Base-by-base conservation (phyloP, 345 rosid genomes). In the Ricinus communis region DNA sequence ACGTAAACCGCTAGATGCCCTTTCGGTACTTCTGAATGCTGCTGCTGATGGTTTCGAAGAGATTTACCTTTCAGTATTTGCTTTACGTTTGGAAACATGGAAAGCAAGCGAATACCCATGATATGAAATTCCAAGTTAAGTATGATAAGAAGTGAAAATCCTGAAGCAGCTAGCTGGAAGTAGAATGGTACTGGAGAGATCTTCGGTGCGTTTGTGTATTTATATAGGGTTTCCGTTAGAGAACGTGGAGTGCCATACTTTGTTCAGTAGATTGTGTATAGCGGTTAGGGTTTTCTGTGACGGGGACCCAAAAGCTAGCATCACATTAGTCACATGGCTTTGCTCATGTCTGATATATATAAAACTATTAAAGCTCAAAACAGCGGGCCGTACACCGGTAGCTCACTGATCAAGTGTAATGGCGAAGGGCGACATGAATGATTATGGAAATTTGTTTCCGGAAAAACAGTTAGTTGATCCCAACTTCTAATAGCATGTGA, bases 1-100 rank as follows among this genome's bases (percentile, higher is more conserved):
- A 87, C 83, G 69, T 87, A 81, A n/a, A 85, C 80, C 0, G 80
- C 83, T 40, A 81, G 62, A 58, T 80, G 81, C 18, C 86, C 84
- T 51, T 76, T 83, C 0, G 85, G 85, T 8, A 84, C 87, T 62
- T 66, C 72, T 19, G 63, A 2, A 33, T 33, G n/a, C n/a, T n/a
- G n/a, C n/a, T n/a, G n/a, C n/a, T n/a, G 18, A 33, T 59, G 66
- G 31, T 74, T 54, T 51, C 73, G 22, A 14, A 49, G 25, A 30
- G 53, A 3, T 24, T 66, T 75, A 45, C 14, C 38, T 67, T 74
- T 79, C n/a, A 64, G 73, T 28, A 56, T 57, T 55, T 79, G 77
- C 74, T 81, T 79, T 50, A 71, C 78, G 50, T 57, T 68, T 5
- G 19, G 59, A n/a, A 79, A 30, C 71, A 81, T 13, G 0, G 69